Evolutionary conservation across 371 early-diverging fungal species (phyloP), one percentile per base, ranked within the genome.

Genomic region (Astathelohania contejeani): DNA sequence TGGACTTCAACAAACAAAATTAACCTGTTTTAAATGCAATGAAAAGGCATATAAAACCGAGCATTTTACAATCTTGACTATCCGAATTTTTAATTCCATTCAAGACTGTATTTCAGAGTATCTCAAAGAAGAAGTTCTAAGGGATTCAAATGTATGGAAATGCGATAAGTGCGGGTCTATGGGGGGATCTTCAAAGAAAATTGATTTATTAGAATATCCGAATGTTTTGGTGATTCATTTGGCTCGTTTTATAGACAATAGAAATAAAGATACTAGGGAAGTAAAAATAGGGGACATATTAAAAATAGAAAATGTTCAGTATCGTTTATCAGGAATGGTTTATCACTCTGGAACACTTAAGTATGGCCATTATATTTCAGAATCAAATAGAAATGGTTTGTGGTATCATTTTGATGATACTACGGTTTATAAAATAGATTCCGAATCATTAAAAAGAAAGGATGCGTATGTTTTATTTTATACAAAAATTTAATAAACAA

Each of bases 391-490:
- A 49, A 42, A 59, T 46, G 43, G 35, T 6, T 44, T 58, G 22
- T 66, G 62, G 58, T 58, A 58, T 54, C 24, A 43, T 9, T 50
- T 62, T 10, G 62, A 67, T 51, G 67, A 66, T 53, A 58, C 56
- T 37, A 44, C 37, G 14, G 32, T 46, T 19, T 9, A 35, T 6
- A 35, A 35, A 0, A 6, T 9, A 35, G 35, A 35, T 9, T 9
- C 9, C 14, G 14, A 9, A 6, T 9, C 6, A 35, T 14, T 35
- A 9, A 35, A 35, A 9, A 14, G 14, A 35, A 35, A 6, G 35
- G 35, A 35, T 35, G 35, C 35, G 9, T 35, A 35, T 14, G 35
- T 35, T 35, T 35, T 35, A 35, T 35, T 35, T 35, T 35, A 35
- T 14, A 35, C n/a, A n/a, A n/a, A n/a, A n/a, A n/a, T n/a, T n/a